Evolutionary conservation across 495 filamentous ascomycete genomes (phyloP), one percentile per base, ranked within the genome.

Genomic region (Penicillium chermesinum): DNA sequence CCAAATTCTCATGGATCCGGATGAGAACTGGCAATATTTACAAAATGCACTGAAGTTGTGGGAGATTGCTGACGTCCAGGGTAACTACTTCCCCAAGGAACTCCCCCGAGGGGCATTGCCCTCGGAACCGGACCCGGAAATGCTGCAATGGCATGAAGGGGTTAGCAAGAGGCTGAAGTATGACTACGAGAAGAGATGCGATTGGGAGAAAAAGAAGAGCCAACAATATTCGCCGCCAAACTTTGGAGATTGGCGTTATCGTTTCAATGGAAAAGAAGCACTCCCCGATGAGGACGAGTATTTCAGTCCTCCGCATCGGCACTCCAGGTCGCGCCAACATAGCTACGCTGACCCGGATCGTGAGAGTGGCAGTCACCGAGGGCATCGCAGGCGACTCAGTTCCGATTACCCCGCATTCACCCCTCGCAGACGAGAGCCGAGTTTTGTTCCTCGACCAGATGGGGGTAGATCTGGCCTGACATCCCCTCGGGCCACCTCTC

Each of bases 1-100:
- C 13, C 89, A 97, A 67, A 70, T 95, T 21, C 74, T 97, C 22
- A 78, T 97, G 10, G 87, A 85, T 44, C 93, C 94, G 2, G 84
- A 89, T 51, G 87, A 91, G 57, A 91, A 97, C 69, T 85, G 86
- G 1, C 81, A 81, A 1, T 91, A 88, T 53, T 61, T 98, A 7
- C 90, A 91, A 56, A 83, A 80, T 54, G 89, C 94, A 0, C 83
- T 95, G 8, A 75, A 71, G 27, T 72, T 85, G 34, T 95, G 88
- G 75, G 78, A 79, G 41, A 78, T 98, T 35, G 72, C 74, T 40
- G 77, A 91, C 61, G 86, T 89, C 0, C 78, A 81, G 35, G 87
- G 83, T 2, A 82, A 83, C 0, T 63, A 75, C n/a, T 94, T 98
- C 49, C 93, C 91, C 0, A 80, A 80, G 52, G 69, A 80, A 34